Percentiles rank a stretch among this genome's conserved stretches.
These are phyloP conservation scores for Lecanicillium sp. DNA, from an alignment of 2,329 filamentous ascomycete genomes.

Conservation along the genomic window DNA sequence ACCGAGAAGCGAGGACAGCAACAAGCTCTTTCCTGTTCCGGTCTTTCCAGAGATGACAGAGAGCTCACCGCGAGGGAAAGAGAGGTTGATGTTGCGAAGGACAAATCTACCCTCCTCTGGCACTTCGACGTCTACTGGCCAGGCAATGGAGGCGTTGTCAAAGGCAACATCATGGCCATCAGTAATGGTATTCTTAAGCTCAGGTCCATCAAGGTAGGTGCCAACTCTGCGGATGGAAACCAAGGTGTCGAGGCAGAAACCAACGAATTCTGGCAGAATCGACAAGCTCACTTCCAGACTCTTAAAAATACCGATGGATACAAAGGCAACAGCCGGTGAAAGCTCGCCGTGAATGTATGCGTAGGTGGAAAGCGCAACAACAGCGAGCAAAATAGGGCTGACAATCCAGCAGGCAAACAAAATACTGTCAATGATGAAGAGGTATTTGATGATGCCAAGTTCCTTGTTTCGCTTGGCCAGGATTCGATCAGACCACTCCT, in stretches of 20 bases:
- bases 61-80: slow-evolving; percentile 61
- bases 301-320: slow-evolving; percentile 66
- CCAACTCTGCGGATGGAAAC: slow-evolving; percentile 68
- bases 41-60: slow-evolving; percentile 72
- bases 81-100: slow-evolving; percentile 55
- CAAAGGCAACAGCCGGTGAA: slow-evolving; percentile 69
- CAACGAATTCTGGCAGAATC: slow-evolving; percentile 65
- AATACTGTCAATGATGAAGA: slow-evolving; percentile 56
- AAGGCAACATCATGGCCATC: slow-evolving; percentile 56
- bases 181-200: slow-evolving; percentile 48
- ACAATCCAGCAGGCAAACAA: slow-evolving; percentile 64
- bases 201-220: slow-evolving; percentile 59
- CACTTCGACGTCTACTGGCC: slow-evolving; percentile 59
- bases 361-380: slow-evolving; percentile 62
- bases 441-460: slow-evolving; percentile 56
- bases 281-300: slow-evolving; percentile 65
- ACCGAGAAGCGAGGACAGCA: slow-evolving; percentile 66
- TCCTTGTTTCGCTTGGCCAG: slow-evolving; percentile 55
- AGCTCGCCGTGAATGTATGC: slow-evolving; percentile 55
- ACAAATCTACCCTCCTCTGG: slow-evolving; percentile 54
- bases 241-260: slow-evolving; percentile 62
- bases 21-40: slow-evolving; percentile 68
- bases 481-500: slow-evolving; percentile 67
- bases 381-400: slow-evolving; percentile 66
- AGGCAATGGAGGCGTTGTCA: slow-evolving; percentile 61